Evolutionary conservation across 257 asterid species (phyloP), one percentile per base, ranked within the genome.

Genomic region (Solanum dulcamara): DNA sequence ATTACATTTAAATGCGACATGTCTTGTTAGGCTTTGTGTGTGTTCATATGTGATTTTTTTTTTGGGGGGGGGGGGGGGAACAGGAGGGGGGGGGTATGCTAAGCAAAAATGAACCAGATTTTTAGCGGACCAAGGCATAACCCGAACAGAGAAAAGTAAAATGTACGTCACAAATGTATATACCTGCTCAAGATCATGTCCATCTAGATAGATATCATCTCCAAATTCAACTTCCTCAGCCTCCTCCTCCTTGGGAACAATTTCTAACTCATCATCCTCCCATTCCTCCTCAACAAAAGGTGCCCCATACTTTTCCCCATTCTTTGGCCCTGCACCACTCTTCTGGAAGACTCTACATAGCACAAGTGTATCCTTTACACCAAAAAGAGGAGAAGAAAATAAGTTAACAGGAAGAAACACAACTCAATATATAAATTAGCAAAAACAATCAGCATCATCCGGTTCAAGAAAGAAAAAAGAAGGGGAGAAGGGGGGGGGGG

Each of bases 281-380:
- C 99, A 95, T 80, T 95, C 99, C 91, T 94, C 97, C 88, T 93
- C 97, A 32, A 91, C 87, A 84, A 92, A 90, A 12, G 99, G 98
- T 38, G 99, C 99, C 55, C 99, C 99, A 83, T 95, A 95, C 87
- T 91, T 93, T 84, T 94, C 99, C 64, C 98, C 99, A 85, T 95
- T 95, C 92, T 93, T 95, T 42, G 99, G 97, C 80, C 98, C 98
- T 0, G 99, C 83, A 62, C 98, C 99, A 95, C 99, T 95, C 87
- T 95, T 95, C 91, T 95, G 99, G 87, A 95, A 93, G 83, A 95
- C 92, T 87, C 98, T 92, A 86, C 98, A 94, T 48, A 95, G 86
- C 88, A 95, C 99, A 85, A 86, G 91, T 28, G 97, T 89, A 81
- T 92, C 99, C 97, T 93, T 84, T 81, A 24, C 86, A 91, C 89